Percentiles rank a stretch among this genome's conserved stretches.
Evolutionary conservation across 306 rosid genomes (phyloP).

Genomic region (Medicago ruthenica): DNA sequence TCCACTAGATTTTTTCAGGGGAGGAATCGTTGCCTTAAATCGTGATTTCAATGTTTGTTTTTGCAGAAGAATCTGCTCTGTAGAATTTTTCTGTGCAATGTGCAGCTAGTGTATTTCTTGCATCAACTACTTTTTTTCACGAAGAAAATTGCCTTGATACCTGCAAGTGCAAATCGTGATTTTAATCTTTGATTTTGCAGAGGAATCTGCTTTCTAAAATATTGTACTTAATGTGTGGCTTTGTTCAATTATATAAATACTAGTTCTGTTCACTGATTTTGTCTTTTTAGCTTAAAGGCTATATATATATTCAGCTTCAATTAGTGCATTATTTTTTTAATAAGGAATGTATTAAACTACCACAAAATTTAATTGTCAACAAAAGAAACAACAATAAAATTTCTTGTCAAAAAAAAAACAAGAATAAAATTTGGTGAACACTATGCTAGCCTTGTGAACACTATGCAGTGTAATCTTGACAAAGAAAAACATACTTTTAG

Average conservation of each 20-base stretch:
- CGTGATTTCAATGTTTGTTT: slow-evolving; percentile 5
- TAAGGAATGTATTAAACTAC: neutral
- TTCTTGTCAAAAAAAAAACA: too few species aligned
- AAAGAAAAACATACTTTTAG: too few species aligned
- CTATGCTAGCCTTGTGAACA: too few species aligned
- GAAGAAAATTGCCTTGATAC: slow-evolving; percentile 1
- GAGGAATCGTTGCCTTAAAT: neutral
- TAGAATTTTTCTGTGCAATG: neutral
- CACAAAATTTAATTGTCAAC: too few species aligned
- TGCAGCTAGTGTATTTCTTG: neutral
- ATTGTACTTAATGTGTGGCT: neutral
- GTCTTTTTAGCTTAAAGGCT: neutral
- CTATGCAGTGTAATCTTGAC: too few species aligned
- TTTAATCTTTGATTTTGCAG: slow-evolving; percentile 7
- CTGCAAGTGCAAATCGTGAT: neutral
- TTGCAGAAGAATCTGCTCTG: slow-evolving; percentile 16
- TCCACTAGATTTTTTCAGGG: slow-evolving; percentile 36
- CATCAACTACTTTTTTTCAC: slow-evolving; percentile 22
- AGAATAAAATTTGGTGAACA: too few species aligned
- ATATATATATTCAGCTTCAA: neutral
- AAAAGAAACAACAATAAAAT: too few species aligned
- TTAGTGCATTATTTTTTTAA: neutral
- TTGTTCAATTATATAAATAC: neutral
- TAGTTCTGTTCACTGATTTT: neutral
- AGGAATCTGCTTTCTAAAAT: slow-evolving; percentile 12